A percentile compares a stretch with the other conserved stretches of the same genome.
phyloP scores from a whole-genome alignment of 202 grass and related monocot species.

The Brachypodium distachyon region DNA sequence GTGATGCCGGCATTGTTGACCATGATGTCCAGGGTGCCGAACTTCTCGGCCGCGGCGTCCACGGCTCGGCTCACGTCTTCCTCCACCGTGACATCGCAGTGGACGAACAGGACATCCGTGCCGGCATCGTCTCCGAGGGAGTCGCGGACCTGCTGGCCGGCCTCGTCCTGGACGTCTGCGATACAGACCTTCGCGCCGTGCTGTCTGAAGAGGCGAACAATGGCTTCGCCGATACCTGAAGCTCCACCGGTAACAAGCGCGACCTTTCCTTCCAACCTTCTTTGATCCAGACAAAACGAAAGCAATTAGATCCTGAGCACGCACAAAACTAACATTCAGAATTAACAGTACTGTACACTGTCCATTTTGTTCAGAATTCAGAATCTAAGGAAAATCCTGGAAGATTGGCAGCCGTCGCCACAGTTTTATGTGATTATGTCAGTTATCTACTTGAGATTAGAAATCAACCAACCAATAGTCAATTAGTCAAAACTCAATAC shows the following conservation, averaged over 20 bases:
- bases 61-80: slow-evolving; percentile 57
- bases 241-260: slow-evolving; percentile 76
- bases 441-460: background rate
- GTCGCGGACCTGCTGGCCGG: slow-evolving; percentile 41
- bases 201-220: slow-evolving; percentile 56
- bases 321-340: background rate
- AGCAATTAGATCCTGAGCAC: background rate
- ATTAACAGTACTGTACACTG: background rate
- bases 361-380: background rate
- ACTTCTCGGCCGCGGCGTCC: slow-evolving; percentile 34
- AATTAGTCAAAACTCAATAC: background rate
- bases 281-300: background rate
- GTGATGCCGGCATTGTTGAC: slow-evolving; percentile 75
- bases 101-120: slow-evolving; percentile 48
- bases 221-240: slow-evolving; percentile 72
- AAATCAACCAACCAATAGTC: background rate
- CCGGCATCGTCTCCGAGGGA: slow-evolving; percentile 32
- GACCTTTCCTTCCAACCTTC: slow-evolving; percentile 73
- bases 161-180: slow-evolving; percentile 55
- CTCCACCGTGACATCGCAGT: slow-evolving; percentile 66
- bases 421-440: no score
- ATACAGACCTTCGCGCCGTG: slow-evolving; percentile 86
- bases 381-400: background rate
- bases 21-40: slow-evolving; percentile 70
- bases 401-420: background rate